Evolutionary conservation across 2,329 filamentous ascomycete genomes (phyloP).

Genomic region (Exutisphaerella laricina): DNA sequence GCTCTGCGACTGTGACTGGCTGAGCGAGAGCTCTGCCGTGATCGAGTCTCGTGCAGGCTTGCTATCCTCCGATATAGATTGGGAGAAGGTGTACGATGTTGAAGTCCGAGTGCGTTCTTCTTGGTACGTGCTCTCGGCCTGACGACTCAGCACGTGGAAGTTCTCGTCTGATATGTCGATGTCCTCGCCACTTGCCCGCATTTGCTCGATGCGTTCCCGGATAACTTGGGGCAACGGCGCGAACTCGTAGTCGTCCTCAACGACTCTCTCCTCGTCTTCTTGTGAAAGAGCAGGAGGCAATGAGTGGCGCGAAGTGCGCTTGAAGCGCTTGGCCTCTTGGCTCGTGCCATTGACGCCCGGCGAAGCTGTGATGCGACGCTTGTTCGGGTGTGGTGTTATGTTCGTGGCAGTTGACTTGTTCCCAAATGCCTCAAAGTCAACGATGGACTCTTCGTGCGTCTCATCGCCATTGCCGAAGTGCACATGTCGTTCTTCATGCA

Average conservation of each 20-base stretch:
- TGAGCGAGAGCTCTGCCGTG: slow-evolving; percentile 11
- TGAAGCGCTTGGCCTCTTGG: slow-evolving; percentile 16
- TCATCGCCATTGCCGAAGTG: slow-evolving; percentile 26
- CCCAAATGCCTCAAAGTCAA: not conserved
- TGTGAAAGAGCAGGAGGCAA: slow-evolving; percentile 27
- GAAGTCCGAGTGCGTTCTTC: slow-evolving; percentile 19
- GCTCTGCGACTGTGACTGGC: slow-evolving; percentile 14
- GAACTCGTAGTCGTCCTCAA: slow-evolving; percentile 27
- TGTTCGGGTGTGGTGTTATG: slow-evolving; percentile 31
- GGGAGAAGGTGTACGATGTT: slow-evolving; percentile 5
- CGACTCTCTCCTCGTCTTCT: slow-evolving; percentile 18
- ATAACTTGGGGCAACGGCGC: slow-evolving; percentile 30
- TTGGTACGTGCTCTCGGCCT: slow-evolving; percentile 26
- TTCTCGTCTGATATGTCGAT: slow-evolving; percentile 25
- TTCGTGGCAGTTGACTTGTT: slow-evolving; percentile 27
- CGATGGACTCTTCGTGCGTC: slow-evolving; percentile 7
- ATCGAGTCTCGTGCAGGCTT: slow-evolving; percentile 2
- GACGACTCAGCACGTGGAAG: slow-evolving; percentile 31
- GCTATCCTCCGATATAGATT: slow-evolving; percentile 4
- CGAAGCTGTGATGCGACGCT: slow-evolving; percentile 31
- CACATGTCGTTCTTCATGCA: slow-evolving; percentile 25
- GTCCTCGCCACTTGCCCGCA: slow-evolving; percentile 25
- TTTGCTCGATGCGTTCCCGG: slow-evolving; percentile 29
- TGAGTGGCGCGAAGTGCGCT: slow-evolving; percentile 29
- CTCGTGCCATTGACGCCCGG: slow-evolving; percentile 14